phyloP scores from a whole-genome alignment of 164 flowering plant species.

The Sedum album region DNA sequence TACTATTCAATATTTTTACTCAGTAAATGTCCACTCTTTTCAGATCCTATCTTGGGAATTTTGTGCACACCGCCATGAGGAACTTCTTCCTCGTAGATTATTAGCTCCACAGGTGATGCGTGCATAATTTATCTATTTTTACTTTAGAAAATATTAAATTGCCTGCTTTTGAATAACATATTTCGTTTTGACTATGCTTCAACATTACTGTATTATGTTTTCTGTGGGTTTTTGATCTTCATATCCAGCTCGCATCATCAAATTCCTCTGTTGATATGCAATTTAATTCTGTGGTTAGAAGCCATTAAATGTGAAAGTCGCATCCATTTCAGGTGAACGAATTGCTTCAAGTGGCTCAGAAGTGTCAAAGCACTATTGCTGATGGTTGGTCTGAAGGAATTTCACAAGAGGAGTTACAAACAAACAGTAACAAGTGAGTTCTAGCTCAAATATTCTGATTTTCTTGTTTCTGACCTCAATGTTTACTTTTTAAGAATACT shows the following conservation, averaged over 20 bases:
- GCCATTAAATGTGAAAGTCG: background rate
- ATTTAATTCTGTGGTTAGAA: background rate
- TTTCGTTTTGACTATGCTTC: background rate
- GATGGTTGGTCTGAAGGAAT: conserved; percentile 62
- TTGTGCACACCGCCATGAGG: conserved; percentile 92
- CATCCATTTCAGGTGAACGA: conserved; percentile 46
- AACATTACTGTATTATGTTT: background rate
- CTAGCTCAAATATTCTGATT: background rate
- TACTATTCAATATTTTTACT: background rate
- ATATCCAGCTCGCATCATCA: background rate
- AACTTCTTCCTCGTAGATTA: conserved; percentile 80
- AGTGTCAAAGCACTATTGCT: conserved; percentile 54
- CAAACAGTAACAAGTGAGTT: conserved; percentile 65
- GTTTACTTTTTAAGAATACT: background rate
- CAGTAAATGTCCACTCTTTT: background rate
- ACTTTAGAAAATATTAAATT: background rate
- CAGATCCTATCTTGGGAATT: conserved; percentile 96
- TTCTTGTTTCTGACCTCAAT: background rate
- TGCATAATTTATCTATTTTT: background rate
- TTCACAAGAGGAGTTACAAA: conserved; percentile 50
- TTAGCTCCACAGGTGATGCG: conserved; percentile 78
- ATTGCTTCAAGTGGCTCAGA: conserved; percentile 62
- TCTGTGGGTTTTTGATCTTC: background rate
- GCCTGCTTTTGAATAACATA: background rate
- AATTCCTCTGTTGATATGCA: background rate